These are phyloP conservation scores for Suhomyces chickasaworum DNA, from an alignment of 1,139 yeast species.

Conservation along the genomic window DNA sequence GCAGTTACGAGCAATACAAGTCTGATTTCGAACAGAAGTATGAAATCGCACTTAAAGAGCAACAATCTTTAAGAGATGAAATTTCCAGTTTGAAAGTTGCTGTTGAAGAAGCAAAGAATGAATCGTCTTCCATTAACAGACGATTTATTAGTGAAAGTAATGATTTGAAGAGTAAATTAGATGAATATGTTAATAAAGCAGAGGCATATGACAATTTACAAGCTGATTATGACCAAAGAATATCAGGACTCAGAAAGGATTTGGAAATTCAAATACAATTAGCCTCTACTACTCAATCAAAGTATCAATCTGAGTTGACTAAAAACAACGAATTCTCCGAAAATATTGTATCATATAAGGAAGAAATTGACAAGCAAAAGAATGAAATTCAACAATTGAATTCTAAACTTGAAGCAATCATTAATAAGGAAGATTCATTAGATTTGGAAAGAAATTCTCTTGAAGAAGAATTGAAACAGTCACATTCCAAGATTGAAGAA, in stretches of 20 bases:
- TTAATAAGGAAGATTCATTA: constrained; percentile 28
- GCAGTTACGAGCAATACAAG: constrained; percentile 40
- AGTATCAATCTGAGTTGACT: constrained; percentile 58
- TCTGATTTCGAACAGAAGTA: constrained; percentile 27
- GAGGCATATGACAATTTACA: constrained; percentile 38
- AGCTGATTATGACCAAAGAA: constrained; percentile 36
- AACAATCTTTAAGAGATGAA: constrained; percentile 25
- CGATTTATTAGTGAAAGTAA: constrained; percentile 22
- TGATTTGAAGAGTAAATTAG: constrained; percentile 27
- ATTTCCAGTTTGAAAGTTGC: constrained; percentile 20
- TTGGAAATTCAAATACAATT: constrained; percentile 52
- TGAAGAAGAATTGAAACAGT: constrained; percentile 55
- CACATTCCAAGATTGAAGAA: constrained; percentile 54
- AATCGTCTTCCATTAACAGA: constrained; percentile 20
- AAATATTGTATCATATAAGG: constrained; percentile 46
- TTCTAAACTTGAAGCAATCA: constrained; percentile 26
- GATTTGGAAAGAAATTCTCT: constrained; percentile 37
- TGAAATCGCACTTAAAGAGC: constrained; percentile 26
- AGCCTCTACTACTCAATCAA: constrained; percentile 52
- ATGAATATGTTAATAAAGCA: constrained; percentile 31
- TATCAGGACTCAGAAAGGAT: constrained; percentile 40
- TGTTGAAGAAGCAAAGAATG: constrained; percentile 19
- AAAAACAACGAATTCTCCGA: constrained; percentile 59
- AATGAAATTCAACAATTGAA: constrained; percentile 37
- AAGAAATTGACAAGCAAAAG: constrained; percentile 41